phyloP scores from a whole-genome alignment of 129 eudicot species.

The Smallanthus sonchifolius region DNA sequence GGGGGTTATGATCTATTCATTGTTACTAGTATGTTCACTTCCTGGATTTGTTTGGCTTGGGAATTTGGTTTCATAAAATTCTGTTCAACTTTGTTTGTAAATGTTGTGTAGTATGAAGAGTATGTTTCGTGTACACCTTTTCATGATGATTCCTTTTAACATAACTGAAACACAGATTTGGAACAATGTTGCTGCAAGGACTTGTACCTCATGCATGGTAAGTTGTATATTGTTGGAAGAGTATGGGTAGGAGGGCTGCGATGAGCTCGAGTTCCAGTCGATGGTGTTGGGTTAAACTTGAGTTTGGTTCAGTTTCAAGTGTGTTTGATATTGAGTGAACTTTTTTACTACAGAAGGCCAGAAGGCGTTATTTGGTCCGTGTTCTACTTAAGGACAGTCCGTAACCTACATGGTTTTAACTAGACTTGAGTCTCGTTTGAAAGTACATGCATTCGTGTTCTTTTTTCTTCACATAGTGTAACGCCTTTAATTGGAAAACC shows the following conservation, averaged over 20 bases:
- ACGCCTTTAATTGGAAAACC: too few species aligned
- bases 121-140: neutral
- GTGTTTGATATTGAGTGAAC: too few species aligned
- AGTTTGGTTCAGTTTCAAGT: too few species aligned
- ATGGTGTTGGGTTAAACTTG: neutral
- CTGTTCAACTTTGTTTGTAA: slow-evolving; percentile 22
- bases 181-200: neutral
- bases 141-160: neutral
- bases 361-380: too few species aligned
- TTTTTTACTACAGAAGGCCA: too few species aligned
- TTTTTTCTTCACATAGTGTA: too few species aligned
- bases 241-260: neutral
- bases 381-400: too few species aligned
- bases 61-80: slow-evolving; percentile 5
- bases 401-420: too few species aligned
- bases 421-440: too few species aligned
- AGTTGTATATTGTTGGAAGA: neutral
- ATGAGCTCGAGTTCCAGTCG: neutral
- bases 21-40: slow-evolving; percentile 11
- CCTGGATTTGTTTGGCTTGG: slow-evolving; percentile 23
- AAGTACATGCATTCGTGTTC: too few species aligned
- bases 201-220: neutral
- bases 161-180: neutral
- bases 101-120: neutral
- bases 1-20: slow-evolving; percentile 7